Conservation (phyloP, 768 basidiomycete species). For the Rhodotorula paludigena region DNA sequence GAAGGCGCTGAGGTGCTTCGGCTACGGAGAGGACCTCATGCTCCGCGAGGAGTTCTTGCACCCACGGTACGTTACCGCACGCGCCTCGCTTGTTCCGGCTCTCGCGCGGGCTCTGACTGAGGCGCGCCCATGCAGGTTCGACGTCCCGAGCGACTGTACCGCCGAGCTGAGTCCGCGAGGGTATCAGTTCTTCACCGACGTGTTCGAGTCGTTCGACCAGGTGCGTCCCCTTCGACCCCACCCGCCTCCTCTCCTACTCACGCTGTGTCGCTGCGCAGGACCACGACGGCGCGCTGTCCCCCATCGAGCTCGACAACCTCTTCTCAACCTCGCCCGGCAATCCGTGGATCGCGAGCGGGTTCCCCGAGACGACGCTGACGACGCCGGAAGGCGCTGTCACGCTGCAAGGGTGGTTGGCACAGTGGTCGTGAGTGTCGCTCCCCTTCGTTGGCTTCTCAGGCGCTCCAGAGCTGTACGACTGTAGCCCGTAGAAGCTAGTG, state of each 20-base stretch:
- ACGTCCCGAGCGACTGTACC: slow-evolving; percentile 87
- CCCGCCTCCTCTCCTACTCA: not conserved
- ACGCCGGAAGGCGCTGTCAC: slow-evolving; percentile 82
- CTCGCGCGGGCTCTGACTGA: not conserved
- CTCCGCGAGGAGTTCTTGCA: slow-evolving; percentile 79
- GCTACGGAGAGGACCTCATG: slow-evolving; percentile 89
- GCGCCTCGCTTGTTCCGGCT: not conserved
- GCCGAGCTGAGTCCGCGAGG: slow-evolving; percentile 91
- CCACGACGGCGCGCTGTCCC: slow-evolving; percentile 86
- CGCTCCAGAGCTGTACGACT: too few species aligned
- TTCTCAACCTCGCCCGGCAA: slow-evolving; percentile 94
- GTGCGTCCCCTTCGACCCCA: slow-evolving; percentile 46
- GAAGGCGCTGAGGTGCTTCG: slow-evolving; percentile 90
- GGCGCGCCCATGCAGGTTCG: slow-evolving; percentile 59
- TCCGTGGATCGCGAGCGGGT: slow-evolving; percentile 88
- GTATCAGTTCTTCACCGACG: slow-evolving; percentile 93
- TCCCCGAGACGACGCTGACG: slow-evolving; percentile 75
- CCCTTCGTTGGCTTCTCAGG: too few species aligned
- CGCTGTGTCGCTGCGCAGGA: slow-evolving; percentile 55
- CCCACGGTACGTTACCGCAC: slow-evolving; percentile 65
- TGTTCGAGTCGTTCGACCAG: slow-evolving; percentile 93
- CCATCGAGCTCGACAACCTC: slow-evolving; percentile 72
- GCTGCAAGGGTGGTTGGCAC: slow-evolving; percentile 95
- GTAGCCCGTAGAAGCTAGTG: not conserved
- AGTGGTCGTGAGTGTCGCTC: slow-evolving; percentile 72